Percentiles rank a stretch among this genome's conserved stretches.
Evolutionary conservation across 495 filamentous ascomycete species (phyloP).

Genomic region (Lasiosphaeria miniovina): DNA sequence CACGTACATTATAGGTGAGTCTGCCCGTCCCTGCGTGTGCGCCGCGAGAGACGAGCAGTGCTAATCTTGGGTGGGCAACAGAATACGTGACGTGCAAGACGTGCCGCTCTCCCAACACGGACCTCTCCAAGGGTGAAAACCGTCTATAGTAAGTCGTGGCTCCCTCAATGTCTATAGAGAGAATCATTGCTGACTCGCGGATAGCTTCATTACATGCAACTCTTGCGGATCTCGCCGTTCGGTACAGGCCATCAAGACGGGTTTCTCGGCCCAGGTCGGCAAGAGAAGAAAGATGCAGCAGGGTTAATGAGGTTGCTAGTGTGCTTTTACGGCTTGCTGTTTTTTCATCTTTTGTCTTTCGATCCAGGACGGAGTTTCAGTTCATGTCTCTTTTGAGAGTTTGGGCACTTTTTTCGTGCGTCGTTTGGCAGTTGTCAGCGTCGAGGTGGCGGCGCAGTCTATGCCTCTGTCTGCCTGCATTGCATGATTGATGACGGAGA

Average conservation of each 20-base stretch:
- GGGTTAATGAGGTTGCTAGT: conserved; percentile 29
- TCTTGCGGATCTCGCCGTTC: conserved; percentile 86
- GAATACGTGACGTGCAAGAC: conserved; percentile 99
- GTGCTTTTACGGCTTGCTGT: conserved; percentile 8
- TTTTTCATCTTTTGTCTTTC: conserved; percentile 10
- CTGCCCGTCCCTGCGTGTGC: not conserved
- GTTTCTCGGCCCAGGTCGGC: conserved; percentile 97
- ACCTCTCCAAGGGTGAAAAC: conserved; percentile 98
- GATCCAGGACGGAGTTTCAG: conserved; percentile 3
- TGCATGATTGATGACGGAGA: no score
- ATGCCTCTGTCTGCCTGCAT: no score
- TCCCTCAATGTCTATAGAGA: conserved; percentile 51
- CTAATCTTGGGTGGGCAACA: conserved; percentile 31
- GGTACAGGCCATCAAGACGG: conserved; percentile 97
- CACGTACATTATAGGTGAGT: conserved; percentile 78
- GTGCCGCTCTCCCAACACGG: conserved; percentile 89
- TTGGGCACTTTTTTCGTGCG: no score
- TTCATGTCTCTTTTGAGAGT: not conserved
- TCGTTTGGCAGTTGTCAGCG: no score
- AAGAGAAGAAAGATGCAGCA: conserved; percentile 72
- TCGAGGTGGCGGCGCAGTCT: no score
- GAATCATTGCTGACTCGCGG: conserved; percentile 8
- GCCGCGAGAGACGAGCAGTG: not conserved
- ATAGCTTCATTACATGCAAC: conserved; percentile 48
- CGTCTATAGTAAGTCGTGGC: conserved; percentile 54